Percentiles rank a stretch among this genome's conserved stretches.
These are phyloP conservation scores for Scleroderma citrinum DNA, from an alignment of 768 basidiomycete species.

Conservation along the genomic window DNA sequence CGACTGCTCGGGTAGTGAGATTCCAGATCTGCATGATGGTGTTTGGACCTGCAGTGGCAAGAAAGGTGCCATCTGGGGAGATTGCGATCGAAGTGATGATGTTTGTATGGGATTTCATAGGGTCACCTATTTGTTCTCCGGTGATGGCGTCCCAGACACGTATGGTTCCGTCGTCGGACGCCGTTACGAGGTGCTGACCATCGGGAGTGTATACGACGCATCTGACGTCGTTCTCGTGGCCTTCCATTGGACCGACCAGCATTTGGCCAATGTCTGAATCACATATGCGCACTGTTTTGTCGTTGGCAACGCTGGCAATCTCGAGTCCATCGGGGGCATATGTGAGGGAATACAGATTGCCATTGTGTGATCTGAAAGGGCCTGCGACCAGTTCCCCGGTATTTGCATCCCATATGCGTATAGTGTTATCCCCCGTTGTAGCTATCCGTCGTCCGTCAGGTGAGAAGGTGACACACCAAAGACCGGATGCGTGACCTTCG, in stretches of 20 bases:
- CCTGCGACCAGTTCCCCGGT: conserved; percentile 20
- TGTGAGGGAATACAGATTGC: conserved; percentile 33
- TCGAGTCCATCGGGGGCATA: conserved; percentile 29
- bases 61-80: conserved; percentile 24
- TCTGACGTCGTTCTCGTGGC: conserved; percentile 24
- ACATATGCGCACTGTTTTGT: conserved; percentile 27
- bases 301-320: conserved; percentile 26
- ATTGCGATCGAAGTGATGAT: conserved; percentile 28
- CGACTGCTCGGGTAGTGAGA: conserved; percentile 15
- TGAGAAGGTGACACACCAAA: conserved; percentile 28
- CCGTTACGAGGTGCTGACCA: conserved; percentile 22
- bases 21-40: conserved; percentile 27
- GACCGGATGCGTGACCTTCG: conserved; percentile 19
- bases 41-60: conserved; percentile 29
- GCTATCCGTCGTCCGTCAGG: conserved; percentile 27
- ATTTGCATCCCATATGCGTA: conserved; percentile 27
- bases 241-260: conserved; percentile 20
- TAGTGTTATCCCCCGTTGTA: conserved; percentile 28
- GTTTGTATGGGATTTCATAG: conserved; percentile 23
- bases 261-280: conserved; percentile 34
- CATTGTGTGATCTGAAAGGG: conserved; percentile 26
- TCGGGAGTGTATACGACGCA: conserved; percentile 28
- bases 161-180: conserved; percentile 25
- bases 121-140: conserved; percentile 26
- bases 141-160: conserved; percentile 26